Conservation (phyloP, 1,284 basidiomycete species). For the Chalciporus sp. region DNA sequence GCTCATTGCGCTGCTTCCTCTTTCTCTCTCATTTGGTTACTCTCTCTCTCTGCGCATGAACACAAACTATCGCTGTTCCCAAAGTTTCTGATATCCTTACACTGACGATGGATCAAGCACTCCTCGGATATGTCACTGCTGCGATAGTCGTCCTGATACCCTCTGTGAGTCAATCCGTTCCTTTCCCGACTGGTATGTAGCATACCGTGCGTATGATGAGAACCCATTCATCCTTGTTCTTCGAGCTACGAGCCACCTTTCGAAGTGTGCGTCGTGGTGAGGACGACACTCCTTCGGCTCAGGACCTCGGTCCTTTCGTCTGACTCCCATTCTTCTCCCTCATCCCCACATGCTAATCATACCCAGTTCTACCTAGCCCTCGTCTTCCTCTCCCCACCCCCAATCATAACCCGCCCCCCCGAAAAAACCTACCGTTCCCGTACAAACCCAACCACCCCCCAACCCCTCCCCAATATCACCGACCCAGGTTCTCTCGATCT, state of each 20-base stretch:
- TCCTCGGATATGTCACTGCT: slow-evolving; percentile 23
- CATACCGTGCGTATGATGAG: slow-evolving; percentile 53
- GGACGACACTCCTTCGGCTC: slow-evolving; percentile 62
- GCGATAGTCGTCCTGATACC: slow-evolving; percentile 25
- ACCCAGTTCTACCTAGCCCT: slow-evolving; percentile 63
- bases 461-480: slow-evolving; percentile 54
- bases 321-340: slow-evolving; percentile 15
- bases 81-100: neutral
- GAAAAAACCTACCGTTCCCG: slow-evolving; percentile 67
- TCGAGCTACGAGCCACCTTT: slow-evolving; percentile 65
- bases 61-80: neutral
- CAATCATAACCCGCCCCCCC: slow-evolving; percentile 61
- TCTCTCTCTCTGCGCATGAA: slow-evolving; percentile 12
- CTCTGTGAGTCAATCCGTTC: slow-evolving; percentile 29
- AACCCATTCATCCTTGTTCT: slow-evolving; percentile 85
- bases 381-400: slow-evolving; percentile 67
- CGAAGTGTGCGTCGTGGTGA: slow-evolving; percentile 55
- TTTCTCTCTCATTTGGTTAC: neutral
- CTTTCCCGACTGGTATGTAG: neutral
- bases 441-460: slow-evolving; percentile 48
- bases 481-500: slow-evolving; percentile 64
- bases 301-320: slow-evolving; percentile 41
- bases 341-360: slow-evolving; percentile 22
- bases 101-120: slow-evolving; percentile 28
- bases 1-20: neutral